Conservation (phyloP, 768 basidiomycete species). For the Collybia sp. region DNA sequence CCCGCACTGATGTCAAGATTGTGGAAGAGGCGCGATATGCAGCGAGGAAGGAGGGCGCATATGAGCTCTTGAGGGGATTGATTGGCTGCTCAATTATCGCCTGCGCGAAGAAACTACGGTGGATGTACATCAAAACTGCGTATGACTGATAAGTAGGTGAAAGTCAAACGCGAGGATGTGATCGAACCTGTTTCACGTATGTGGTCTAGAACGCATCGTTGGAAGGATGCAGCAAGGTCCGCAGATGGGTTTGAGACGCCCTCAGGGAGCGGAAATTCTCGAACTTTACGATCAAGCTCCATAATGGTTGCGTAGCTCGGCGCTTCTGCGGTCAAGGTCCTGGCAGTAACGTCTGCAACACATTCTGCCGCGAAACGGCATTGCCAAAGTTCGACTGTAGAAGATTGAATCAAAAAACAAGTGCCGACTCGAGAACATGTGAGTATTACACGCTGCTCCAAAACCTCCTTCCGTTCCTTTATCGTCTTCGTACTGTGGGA, state of each 20-base stretch:
- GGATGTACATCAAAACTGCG: conserved; percentile 57
- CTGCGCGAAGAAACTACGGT: conserved; percentile 67
- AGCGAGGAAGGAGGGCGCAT: conserved; percentile 62
- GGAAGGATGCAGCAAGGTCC: conserved; percentile 35
- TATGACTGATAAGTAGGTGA: not conserved
- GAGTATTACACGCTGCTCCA: conserved; percentile 25
- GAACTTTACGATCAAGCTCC: conserved; percentile 65
- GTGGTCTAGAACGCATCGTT: conserved; percentile 43
- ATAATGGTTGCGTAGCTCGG: conserved; percentile 62
- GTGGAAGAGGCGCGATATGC: conserved; percentile 54
- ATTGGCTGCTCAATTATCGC: conserved; percentile 63
- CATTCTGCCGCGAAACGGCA: conserved; percentile 64
- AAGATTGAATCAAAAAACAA: not conserved
- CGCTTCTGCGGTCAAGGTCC: conserved; percentile 59
- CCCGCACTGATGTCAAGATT: conserved; percentile 45
- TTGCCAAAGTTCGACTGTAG: conserved; percentile 53
- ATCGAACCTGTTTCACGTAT: conserved; percentile 39
- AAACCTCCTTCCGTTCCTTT: conserved; percentile 23
- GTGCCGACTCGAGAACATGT: conserved; percentile 1
- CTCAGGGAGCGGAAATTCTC: conserved; percentile 57
- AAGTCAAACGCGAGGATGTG: conserved; percentile 3
- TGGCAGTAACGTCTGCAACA: conserved; percentile 56
- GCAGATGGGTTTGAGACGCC: conserved; percentile 26
- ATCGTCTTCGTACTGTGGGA: conserved; percentile 38
- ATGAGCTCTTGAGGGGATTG: conserved; percentile 63